Evolutionary conservation across 2,329 filamentous ascomycete genomes (phyloP).

Genomic region (Tympanopsis confertula): DNA sequence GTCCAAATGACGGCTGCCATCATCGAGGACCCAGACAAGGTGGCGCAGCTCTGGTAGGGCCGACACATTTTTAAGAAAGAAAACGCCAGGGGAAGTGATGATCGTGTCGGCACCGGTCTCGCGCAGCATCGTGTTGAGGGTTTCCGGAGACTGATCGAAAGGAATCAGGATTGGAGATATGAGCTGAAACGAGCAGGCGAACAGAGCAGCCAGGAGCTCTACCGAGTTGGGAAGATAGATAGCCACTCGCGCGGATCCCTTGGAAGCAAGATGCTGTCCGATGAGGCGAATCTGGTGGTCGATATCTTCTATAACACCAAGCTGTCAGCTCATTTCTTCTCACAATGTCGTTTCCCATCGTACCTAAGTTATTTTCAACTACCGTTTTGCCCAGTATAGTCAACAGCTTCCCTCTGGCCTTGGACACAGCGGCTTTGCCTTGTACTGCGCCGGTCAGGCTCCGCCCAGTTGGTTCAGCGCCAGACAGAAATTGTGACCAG

Average conservation of each 20-base stretch:
- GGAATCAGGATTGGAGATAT: constrained; percentile 76
- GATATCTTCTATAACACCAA: constrained; percentile 43
- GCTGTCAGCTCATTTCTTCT: neutral
- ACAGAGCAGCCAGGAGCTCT: constrained; percentile 71
- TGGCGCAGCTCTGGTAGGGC: constrained; percentile 62
- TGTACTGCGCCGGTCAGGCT: constrained; percentile 17
- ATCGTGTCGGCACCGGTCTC: constrained; percentile 68
- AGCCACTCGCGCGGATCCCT: constrained; percentile 66
- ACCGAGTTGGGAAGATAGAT: constrained; percentile 89
- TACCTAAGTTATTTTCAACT: constrained; percentile 58
- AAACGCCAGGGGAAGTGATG: constrained; percentile 73
- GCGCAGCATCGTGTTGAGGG: constrained; percentile 61
- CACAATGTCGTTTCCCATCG: neutral
- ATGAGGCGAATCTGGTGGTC: constrained; percentile 80
- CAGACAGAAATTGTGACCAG: constrained; percentile 65
- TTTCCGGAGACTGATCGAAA: constrained; percentile 62
- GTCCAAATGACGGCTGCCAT: constrained; percentile 83
- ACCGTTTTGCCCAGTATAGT: constrained; percentile 67
- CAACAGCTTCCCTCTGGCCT: constrained; percentile 62
- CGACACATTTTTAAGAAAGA: constrained; percentile 63
- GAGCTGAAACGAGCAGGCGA: constrained; percentile 83
- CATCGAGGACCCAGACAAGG: constrained; percentile 85
- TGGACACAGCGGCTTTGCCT: constrained; percentile 43
- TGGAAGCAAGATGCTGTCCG: constrained; percentile 63
- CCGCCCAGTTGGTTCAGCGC: constrained; percentile 41